phyloP scores from a whole-genome alignment of 2,329 filamentous ascomycete genomes.

The Penicillium sp. region DNA sequence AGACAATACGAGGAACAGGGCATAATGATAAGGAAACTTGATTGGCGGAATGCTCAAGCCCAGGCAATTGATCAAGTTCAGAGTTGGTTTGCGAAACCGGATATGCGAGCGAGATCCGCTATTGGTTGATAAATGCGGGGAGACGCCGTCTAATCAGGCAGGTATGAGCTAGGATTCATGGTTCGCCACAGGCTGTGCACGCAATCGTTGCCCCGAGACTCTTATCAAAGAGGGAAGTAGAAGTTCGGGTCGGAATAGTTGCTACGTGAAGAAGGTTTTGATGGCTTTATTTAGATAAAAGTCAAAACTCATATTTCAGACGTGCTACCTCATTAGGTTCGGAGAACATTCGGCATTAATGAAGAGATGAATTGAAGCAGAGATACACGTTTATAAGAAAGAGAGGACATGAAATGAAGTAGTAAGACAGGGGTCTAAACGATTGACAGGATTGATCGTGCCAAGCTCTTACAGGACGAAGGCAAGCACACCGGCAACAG shows the following conservation, averaged over 20 bases:
- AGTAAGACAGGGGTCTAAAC: background rate
- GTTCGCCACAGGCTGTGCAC: background rate
- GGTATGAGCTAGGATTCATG: background rate
- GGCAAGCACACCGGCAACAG: conserved; percentile 29
- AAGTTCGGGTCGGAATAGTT: background rate
- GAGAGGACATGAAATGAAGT: background rate
- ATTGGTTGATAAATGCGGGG: background rate
- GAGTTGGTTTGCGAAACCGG: background rate
- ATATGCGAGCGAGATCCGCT: background rate
- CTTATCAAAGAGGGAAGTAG: background rate
- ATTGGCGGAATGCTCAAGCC: background rate
- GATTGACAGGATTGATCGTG: conserved; percentile 10
- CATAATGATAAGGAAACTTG: background rate
- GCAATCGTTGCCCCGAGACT: background rate
- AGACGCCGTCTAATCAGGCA: background rate
- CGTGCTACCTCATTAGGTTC: background rate
- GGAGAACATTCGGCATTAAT: background rate
- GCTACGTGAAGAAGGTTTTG: background rate
- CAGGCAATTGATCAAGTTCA: background rate
- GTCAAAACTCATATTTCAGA: background rate
- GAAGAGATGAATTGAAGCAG: conserved; percentile 4
- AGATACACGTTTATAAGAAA: conserved; percentile 7
- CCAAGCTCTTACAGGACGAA: conserved; percentile 25
- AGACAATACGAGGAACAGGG: background rate
- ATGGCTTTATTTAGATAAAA: background rate